Evolutionary conservation across 169 alveolate species (phyloP).

Genomic region (Pseudocohnilembus persalinus): DNA sequence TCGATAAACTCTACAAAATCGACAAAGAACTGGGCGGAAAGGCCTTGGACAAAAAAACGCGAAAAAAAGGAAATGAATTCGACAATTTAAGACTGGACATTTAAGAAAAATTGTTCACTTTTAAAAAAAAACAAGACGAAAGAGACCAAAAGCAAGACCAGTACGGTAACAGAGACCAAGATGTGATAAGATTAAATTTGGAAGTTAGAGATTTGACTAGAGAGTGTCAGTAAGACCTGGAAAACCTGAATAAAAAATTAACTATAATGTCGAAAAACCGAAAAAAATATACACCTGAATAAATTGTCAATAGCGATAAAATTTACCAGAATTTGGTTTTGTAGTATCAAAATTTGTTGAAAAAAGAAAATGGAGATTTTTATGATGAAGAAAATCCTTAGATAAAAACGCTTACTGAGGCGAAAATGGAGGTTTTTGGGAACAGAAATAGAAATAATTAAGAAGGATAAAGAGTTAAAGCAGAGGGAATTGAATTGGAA

Average conservation of each 20-base stretch:
- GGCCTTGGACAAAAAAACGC: not conserved
- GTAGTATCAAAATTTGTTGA: not conserved
- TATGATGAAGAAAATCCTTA: not conserved
- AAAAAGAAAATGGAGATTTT: not conserved
- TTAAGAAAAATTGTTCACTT: not conserved
- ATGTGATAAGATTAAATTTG: not conserved
- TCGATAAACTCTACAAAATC: not conserved
- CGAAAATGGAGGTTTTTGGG: not conserved
- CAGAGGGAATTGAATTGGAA: not conserved
- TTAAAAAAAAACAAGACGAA: not conserved
- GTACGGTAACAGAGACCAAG: not conserved
- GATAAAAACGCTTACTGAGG: not conserved
- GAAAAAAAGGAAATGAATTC: not conserved
- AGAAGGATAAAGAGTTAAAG: not conserved
- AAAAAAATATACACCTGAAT: not conserved
- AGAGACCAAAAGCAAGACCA: not conserved
- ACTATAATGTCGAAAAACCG: not conserved
- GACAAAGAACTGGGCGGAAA: not conserved
- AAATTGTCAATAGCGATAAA: not conserved
- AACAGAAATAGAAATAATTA: not conserved
- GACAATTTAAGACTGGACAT: not conserved
- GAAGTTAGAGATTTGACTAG: not conserved
- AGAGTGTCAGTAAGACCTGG: not conserved
- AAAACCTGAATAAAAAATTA: not conserved
- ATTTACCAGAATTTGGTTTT: not conserved